Evolutionary conservation across 495 filamentous ascomycete genomes (phyloP), one percentile per base, ranked within the genome.

Genomic region (Aspergillus ostianus): DNA sequence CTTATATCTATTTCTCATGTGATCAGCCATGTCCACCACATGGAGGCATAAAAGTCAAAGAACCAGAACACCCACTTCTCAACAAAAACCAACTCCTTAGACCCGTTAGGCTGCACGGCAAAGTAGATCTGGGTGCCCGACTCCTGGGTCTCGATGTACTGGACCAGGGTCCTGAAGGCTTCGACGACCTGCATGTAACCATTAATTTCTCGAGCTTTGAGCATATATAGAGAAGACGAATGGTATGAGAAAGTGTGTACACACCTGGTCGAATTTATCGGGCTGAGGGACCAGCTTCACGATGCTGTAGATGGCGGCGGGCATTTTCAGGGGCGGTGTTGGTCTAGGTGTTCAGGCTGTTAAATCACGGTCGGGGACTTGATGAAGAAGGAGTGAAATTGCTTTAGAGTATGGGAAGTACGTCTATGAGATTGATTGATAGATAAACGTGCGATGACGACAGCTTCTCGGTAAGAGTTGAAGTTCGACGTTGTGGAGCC

Each of bases 251-350:
- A 32, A 32, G 29, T 32, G 23, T 26, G 23, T 26, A 41, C 36
- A 15, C 36, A 63, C 57, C 57, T 64, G 30, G 46, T 56, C 51
- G 57, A 60, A 56, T 32, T 59, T 61, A 36, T 56, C 57, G 9
- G 55, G 62, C 48, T 61, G 60, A 4, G 62, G 62, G n/a, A 61
- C 62, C 13, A 64, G 58, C 53, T 55, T 58, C 46, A 64, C 58
- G 20, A 64, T 21, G 20, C 59, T 64, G 54, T 61, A 58, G 47
- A 64, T 52, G 51, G 52, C 58, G 19, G 55, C 41, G 47, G 47
- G 17, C 50, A 55, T 57, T 41, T 47, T 49, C 12, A 41, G 15
- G 36, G 13, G 36, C 12, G 10, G 36, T 1, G 13, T 41, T 41
- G 10, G 36, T 41, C 36, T 41, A 13, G 4, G 36, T 2, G 36